phyloP scores from a whole-genome alignment of 306 rosid genomes.

The Myrica gale region DNA sequence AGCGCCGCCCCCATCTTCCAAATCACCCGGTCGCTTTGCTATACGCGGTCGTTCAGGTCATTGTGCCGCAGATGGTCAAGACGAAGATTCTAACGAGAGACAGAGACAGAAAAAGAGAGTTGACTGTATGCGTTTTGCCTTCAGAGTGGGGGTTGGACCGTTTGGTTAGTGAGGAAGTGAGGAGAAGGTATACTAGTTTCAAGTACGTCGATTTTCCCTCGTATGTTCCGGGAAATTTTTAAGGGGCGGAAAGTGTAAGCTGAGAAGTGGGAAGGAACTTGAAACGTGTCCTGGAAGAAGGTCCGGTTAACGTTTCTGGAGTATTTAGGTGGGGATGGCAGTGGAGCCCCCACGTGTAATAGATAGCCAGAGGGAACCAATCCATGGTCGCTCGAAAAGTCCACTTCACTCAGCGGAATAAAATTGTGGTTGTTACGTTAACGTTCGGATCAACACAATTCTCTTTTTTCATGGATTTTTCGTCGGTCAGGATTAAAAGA shows the following conservation, averaged over 20 bases:
- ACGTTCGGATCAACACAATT: too few species aligned
- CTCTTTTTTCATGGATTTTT: too few species aligned
- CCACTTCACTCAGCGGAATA: too few species aligned
- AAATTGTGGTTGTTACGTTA: background rate
- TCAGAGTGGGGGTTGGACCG: background rate
- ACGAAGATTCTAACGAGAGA: too few species aligned
- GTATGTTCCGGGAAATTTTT: constrained; percentile 17
- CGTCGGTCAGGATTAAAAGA: too few species aligned
- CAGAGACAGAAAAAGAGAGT: background rate
- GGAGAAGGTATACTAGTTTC: background rate
- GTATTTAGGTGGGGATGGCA: background rate
- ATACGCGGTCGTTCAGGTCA: background rate
- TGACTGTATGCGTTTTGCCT: background rate
- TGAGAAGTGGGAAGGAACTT: background rate
- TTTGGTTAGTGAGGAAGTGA: constrained; percentile 14
- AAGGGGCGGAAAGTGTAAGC: background rate
- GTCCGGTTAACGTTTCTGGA: too few species aligned
- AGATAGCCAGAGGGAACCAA: background rate
- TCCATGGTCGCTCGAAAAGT: background rate
- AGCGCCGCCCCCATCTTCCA: constrained; percentile 72
- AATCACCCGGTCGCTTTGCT: background rate
- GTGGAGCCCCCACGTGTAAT: background rate
- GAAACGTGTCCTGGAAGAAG: background rate
- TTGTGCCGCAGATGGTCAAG: background rate
- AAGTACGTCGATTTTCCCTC: background rate